Conservation (phyloP, 306 rosid genomes). For the Medicago ruthenica region DNA sequence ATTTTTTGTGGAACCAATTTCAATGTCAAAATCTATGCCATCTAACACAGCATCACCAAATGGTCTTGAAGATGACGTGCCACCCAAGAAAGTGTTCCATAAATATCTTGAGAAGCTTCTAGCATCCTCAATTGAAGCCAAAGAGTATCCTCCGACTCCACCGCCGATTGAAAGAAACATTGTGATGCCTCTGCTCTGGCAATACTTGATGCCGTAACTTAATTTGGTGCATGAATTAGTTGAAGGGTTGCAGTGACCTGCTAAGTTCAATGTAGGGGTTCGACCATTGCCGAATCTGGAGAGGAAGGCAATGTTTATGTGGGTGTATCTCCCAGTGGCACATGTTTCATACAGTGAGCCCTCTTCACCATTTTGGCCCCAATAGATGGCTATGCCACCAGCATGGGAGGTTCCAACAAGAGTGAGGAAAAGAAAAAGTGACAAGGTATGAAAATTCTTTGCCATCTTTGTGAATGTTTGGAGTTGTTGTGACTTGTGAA, state of each 20-base stretch:
- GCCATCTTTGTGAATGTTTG: constrained; percentile 26
- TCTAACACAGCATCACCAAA: constrained; percentile 71
- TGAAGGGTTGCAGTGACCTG: constrained; percentile 72
- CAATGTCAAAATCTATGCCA: constrained; percentile 80
- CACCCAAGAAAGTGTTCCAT: constrained; percentile 80
- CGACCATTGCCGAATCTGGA: constrained; percentile 51
- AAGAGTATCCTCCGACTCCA: constrained; percentile 58
- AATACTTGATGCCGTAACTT: constrained; percentile 51
- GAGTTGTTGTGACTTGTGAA: constrained; percentile 24
- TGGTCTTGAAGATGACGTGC: constrained; percentile 62
- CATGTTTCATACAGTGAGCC: constrained; percentile 69
- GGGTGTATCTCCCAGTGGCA: constrained; percentile 57
- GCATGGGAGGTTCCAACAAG: constrained; percentile 41
- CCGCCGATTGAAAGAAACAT: constrained; percentile 77
- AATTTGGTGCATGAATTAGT: constrained; percentile 49
- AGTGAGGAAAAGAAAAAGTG: constrained; percentile 12
- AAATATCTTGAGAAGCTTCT: constrained; percentile 51
- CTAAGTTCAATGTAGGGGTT: constrained; percentile 66
- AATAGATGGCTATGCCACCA: constrained; percentile 65
- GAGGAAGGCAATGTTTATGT: constrained; percentile 61
- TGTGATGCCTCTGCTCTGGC: constrained; percentile 68
- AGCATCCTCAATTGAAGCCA: constrained; percentile 60
- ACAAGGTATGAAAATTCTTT: neutral
- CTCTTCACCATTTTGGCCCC: constrained; percentile 77
- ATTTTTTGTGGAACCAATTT: constrained; percentile 53